A percentile compares a stretch with the other conserved stretches of the same genome.
Conservation (phyloP, 352 stramenopile genomes). For the Phytophthora boehmeriae region DNA sequence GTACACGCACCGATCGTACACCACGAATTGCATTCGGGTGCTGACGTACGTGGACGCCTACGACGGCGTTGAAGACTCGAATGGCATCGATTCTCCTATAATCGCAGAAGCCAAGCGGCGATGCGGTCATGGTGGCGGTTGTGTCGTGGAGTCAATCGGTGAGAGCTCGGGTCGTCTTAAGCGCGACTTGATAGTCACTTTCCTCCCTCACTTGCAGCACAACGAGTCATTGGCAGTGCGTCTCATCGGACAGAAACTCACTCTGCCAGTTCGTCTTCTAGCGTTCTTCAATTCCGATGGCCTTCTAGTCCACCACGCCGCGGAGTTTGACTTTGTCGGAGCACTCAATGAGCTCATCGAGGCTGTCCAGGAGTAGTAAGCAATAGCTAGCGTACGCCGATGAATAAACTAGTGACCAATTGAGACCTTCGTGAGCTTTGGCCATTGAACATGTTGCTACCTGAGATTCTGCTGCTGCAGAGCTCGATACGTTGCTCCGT, state of each 20-base stretch:
- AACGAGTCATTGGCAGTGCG: constrained; percentile 5
- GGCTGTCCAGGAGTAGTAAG: not conserved
- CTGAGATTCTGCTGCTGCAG: too few relatives aligned
- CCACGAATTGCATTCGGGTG: constrained; percentile 18
- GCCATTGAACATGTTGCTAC: too few relatives aligned
- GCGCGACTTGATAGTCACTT: constrained; percentile 7
- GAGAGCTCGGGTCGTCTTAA: constrained; percentile 20
- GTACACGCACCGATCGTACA: constrained; percentile 26
- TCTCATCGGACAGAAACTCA: constrained; percentile 12
- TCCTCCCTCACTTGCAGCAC: constrained; percentile 6
- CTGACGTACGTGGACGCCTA: constrained; percentile 6
- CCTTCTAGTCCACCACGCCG: constrained; percentile 29
- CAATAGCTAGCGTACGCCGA: too few relatives aligned
- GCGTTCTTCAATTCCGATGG: constrained; percentile 31
- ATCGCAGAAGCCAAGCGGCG: not conserved
- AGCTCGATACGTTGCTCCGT: too few relatives aligned
- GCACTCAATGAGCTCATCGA: constrained; percentile 14
- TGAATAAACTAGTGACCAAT: too few relatives aligned
- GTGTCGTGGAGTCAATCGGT: constrained; percentile 20
- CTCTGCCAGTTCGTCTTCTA: constrained; percentile 22
- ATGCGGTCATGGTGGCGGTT: constrained; percentile 5
- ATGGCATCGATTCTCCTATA: not conserved
- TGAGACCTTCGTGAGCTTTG: too few relatives aligned
- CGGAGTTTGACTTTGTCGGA: constrained; percentile 29
- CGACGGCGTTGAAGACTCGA: not conserved